Conservation (phyloP, 2,329 filamentous ascomycete genomes). For the Fusarium tuaranense region DNA sequence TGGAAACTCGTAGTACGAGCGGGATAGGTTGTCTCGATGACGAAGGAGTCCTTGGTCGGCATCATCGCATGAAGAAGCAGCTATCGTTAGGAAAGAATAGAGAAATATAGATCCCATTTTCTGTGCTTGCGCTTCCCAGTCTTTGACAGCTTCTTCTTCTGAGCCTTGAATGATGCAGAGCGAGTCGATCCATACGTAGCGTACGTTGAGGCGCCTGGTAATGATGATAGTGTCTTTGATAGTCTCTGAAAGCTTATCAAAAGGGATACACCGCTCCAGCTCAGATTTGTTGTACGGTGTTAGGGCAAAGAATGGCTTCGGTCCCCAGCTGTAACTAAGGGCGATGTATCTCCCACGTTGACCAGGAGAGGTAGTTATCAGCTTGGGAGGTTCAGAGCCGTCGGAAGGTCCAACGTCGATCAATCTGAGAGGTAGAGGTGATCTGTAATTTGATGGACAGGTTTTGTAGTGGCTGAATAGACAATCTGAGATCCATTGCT, state of each 20-base stretch:
- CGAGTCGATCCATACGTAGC: slow-evolving; percentile 10
- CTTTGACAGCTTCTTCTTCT: background rate
- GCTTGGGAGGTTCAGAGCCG: background rate
- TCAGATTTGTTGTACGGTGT: background rate
- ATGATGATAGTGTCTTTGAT: background rate
- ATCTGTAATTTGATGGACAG: background rate
- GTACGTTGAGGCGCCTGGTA: background rate
- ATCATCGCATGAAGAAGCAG: background rate
- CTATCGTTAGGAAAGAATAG: background rate
- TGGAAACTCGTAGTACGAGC: background rate
- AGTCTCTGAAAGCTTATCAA: background rate
- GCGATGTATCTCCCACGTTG: background rate
- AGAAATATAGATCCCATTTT: background rate
- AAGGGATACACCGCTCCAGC: background rate
- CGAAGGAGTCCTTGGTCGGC: background rate
- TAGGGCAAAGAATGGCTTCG: background rate
- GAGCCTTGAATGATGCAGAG: slow-evolving; percentile 10
- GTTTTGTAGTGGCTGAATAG: background rate
- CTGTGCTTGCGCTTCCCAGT: background rate
- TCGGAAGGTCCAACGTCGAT: background rate
- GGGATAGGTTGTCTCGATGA: background rate
- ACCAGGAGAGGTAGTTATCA: background rate
- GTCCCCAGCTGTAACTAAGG: background rate
- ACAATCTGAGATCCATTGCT: background rate
- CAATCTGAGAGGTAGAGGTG: background rate